Evolutionary conservation across 768 basidiomycete genomes (phyloP).

Genomic region (Amanita pallidorosea): DNA sequence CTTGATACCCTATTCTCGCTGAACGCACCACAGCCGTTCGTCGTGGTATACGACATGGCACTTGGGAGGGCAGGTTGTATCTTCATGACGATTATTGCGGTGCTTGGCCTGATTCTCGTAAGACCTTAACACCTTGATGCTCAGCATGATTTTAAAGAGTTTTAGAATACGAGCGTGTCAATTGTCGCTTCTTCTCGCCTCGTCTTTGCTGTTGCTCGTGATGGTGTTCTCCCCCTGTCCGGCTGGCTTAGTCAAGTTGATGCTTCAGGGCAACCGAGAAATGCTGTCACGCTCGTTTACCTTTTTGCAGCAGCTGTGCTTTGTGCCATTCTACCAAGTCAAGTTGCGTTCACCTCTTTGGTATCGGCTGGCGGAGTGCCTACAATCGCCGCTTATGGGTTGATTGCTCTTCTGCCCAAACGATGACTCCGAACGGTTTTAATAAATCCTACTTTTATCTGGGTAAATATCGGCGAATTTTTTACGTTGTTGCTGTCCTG

Average conservation of each 20-base stretch:
- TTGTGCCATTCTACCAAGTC: conserved; percentile 84
- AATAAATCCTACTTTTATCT: conserved; percentile 62
- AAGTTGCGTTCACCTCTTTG: conserved; percentile 87
- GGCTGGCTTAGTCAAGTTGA: conserved; percentile 76
- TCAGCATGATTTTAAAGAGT: not conserved
- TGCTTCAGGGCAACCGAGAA: conserved; percentile 58
- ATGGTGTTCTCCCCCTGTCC: conserved; percentile 81
- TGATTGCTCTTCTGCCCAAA: conserved; percentile 66
- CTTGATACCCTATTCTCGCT: conserved; percentile 66
- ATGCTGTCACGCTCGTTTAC: conserved; percentile 84
- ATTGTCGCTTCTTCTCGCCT: conserved; percentile 85
- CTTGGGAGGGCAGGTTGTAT: conserved; percentile 70
- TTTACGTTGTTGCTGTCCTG: conserved; percentile 54
- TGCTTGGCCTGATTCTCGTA: conserved; percentile 78
- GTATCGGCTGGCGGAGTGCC: conserved; percentile 81
- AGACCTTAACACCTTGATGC: conserved; percentile 9
- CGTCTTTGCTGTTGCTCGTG: conserved; percentile 89
- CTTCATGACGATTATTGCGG: conserved; percentile 83
- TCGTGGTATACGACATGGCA: conserved; percentile 77
- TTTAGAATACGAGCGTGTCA: conserved; percentile 75
- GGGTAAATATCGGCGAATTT: conserved; percentile 52
- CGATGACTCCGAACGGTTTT: conserved; percentile 72
- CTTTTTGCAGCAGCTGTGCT: conserved; percentile 63
- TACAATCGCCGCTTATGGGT: conserved; percentile 79
- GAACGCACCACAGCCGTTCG: conserved; percentile 84